Conservation (phyloP, 2,329 filamentous ascomycete genomes). For the Plectosphaerella sp. region DNA sequence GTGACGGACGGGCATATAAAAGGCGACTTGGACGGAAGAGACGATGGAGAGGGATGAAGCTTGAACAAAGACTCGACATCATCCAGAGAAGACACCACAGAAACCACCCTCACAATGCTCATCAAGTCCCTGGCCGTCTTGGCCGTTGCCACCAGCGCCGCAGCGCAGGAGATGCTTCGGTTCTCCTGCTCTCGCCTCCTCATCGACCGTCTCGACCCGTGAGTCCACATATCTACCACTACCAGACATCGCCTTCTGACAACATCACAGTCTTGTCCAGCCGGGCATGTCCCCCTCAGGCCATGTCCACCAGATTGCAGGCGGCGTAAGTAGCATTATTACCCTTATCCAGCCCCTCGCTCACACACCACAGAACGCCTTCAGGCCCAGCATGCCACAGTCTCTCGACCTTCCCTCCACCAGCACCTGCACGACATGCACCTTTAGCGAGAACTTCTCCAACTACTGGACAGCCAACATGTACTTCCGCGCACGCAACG, state of each 20-base stretch:
- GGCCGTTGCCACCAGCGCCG: background rate
- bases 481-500: conserved; percentile 22
- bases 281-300: conserved; percentile 27
- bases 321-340: conserved; percentile 15
- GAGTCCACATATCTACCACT: background rate
- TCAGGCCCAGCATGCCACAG: conserved; percentile 29
- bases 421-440: conserved; percentile 22
- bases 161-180: background rate
- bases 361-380: conserved; percentile 21
- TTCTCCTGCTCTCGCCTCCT: conserved; percentile 1
- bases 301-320: conserved; percentile 34
- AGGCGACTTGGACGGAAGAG: too few relatives aligned
- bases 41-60: background rate
- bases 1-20: too few relatives aligned
- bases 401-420: conserved; percentile 12
- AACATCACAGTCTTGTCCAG: conserved; percentile 18
- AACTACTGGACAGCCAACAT: conserved; percentile 31
- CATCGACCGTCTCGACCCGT: conserved; percentile 1
- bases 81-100: background rate
- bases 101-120: background rate
- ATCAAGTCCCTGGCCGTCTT: background rate
- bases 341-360: background rate
- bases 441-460: conserved; percentile 29
- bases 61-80: background rate
- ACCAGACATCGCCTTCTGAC: background rate